Base-by-base conservation (phyloP, 331 rosid genomes). In the Spiraea crenata region DNA sequence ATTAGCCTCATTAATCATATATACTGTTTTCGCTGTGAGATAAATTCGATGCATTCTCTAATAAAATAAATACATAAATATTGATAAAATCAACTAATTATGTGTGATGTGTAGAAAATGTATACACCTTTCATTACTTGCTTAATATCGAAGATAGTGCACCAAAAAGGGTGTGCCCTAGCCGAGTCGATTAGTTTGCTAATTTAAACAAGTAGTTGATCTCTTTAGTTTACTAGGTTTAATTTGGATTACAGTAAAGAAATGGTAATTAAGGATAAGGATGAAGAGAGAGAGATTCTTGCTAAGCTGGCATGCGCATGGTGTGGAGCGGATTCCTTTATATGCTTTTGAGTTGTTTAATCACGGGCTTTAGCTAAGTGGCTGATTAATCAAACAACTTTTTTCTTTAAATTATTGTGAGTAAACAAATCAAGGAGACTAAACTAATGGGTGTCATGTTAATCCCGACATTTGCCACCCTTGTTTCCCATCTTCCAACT, bases 401-500 rank as follows among this genome's bases (percentile, higher is more conserved):
- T 45, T 46, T 19, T 14, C 19, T 57, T 10, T 25, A 25, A 2
- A 13, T 41, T 6, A 40, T 20, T 41, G 15, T 75, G 44, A 63
- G 62, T 77, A 79, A 74, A 77, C 69, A 70, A 81, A 71, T 77
- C 74, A 62, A 77, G 39, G 7, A 35, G 19, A n/a, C 73, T 81
- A 80, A 83, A 78, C 80, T 73, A 88, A 84, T 86, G 92, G 87
- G 83, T 90, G 97, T 85, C 89, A 92, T 88, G 84, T 88, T 85
- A 83, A 81, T 90, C 72, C 98, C 98, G 92, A 92, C 98, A 92
- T 70, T 60, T 80, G 49, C 81, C 85, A 14, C 79, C 79, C 72
- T 68, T 84, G 98, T 85, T 90, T 92, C 98, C 98, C 88, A 85
- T 82, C 90, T 83, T 83, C 96, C 90, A 85, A 85, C 97, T 92